A percentile compares a stretch with the other conserved stretches of the same genome.
Evolutionary conservation across 2,329 filamentous ascomycete species (phyloP).

Genomic region (Fusarium stilboides): DNA sequence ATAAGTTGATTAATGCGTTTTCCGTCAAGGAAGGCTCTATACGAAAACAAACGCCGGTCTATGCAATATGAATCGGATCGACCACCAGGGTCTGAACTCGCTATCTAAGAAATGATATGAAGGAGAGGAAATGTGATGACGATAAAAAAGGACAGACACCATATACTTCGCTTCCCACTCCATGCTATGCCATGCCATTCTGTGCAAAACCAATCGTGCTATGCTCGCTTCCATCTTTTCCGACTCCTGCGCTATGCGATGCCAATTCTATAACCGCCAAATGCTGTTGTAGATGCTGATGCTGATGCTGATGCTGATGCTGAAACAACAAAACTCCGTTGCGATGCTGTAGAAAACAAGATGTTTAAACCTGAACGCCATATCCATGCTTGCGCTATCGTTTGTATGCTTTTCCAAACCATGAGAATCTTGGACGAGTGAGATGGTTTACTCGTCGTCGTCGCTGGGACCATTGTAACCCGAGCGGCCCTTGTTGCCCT

Average conservation of each 20-base stretch:
- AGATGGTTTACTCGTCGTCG: conserved; percentile 50
- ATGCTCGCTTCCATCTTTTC: conserved; percentile 25
- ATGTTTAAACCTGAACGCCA: conserved; percentile 40
- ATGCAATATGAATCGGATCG: conserved; percentile 27
- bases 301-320: conserved; percentile 1
- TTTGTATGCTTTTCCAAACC: conserved; percentile 19
- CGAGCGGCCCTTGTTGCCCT: conserved; percentile 59
- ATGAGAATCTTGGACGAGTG: neutral
- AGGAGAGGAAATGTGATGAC: conserved; percentile 2
- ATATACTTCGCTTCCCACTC: conserved; percentile 24
- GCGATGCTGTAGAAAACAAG: conserved; percentile 33
- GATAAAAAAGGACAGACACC: conserved; percentile 32
- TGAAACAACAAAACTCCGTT: conserved; percentile 35
- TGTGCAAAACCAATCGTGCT: conserved; percentile 9
- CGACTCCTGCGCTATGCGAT: conserved; percentile 33
- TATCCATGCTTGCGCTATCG: conserved; percentile 40
- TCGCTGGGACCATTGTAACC: conserved; percentile 60
- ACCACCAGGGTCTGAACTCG: conserved; percentile 39
- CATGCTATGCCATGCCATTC: conserved; percentile 30
- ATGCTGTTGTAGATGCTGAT: conserved; percentile 13
- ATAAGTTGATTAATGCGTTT: conserved; percentile 22
- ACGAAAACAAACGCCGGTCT: conserved; percentile 32
- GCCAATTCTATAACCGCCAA: conserved; percentile 9
- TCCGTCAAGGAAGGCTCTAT: conserved; percentile 33
- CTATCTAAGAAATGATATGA: conserved; percentile 19